phyloP scores from a whole-genome alignment of 805 yeast species.

The Soucietia sequanensis region DNA sequence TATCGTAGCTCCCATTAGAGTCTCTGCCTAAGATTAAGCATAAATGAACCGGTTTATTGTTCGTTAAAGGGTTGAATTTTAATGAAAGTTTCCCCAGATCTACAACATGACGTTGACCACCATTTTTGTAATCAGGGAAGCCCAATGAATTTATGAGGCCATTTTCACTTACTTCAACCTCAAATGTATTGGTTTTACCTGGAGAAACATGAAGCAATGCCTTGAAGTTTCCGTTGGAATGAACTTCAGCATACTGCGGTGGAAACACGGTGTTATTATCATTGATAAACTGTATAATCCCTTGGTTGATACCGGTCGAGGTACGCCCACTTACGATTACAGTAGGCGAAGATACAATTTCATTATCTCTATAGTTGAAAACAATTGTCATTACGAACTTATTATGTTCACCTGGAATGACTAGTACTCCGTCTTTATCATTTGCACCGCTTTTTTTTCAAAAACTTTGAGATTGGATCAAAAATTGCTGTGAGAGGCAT shows the following conservation, averaged over 20 bases:
- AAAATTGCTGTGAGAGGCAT: no score
- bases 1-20: constrained; percentile 68
- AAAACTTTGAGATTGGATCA: no score
- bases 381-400: constrained; percentile 21
- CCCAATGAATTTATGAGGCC: constrained; percentile 32
- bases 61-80: constrained; percentile 46
- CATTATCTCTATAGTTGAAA: constrained; percentile 33
- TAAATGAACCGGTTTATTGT: constrained; percentile 77
- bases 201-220: constrained; percentile 68
- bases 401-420: no score
- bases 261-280: constrained; percentile 52
- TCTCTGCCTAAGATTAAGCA: constrained; percentile 77
- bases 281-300: constrained; percentile 31
- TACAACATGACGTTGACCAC: constrained; percentile 11
- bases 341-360: constrained; percentile 40
- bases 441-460: no score
- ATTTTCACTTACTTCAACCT: constrained; percentile 47
- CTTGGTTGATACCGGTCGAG: constrained; percentile 13
- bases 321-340: constrained; percentile 35
- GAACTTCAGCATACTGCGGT: constrained; percentile 67
- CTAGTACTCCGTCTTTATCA: no score
- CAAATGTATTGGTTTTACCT: constrained; percentile 56
- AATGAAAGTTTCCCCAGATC: constrained; percentile 26
- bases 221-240: constrained; percentile 70
- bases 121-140: constrained; percentile 15